A percentile compares a stretch with the other conserved stretches of the same genome.
Evolutionary conservation across 495 filamentous ascomycete genomes (phyloP).

Genomic region (Monascus purpureus): DNA sequence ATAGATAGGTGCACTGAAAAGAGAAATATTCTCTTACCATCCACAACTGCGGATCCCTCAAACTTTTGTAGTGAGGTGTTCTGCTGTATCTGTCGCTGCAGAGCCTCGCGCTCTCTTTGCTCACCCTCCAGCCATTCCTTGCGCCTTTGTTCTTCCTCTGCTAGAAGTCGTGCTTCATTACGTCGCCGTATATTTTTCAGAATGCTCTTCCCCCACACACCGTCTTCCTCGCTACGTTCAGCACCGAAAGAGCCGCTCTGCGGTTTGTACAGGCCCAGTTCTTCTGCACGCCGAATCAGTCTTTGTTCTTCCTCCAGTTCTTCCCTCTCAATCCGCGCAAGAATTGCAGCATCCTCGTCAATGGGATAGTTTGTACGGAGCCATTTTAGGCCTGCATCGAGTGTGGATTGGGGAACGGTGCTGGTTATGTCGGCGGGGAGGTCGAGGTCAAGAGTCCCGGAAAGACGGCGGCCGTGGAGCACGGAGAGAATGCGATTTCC

Average conservation of each 20-base stretch:
- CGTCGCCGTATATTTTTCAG: constrained; percentile 34
- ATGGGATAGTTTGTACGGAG: constrained; percentile 54
- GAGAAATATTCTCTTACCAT: constrained; percentile 13
- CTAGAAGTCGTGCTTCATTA: constrained; percentile 29
- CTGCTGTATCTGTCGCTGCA: constrained; percentile 23
- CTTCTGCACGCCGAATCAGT: constrained; percentile 27
- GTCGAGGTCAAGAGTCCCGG: constrained; percentile 54
- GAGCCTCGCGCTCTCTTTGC: constrained; percentile 23
- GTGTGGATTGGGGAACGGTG: constrained; percentile 15
- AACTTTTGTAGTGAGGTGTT: constrained; percentile 40
- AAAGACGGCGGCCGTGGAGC: constrained; percentile 59
- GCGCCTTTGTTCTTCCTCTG: constrained; percentile 34
- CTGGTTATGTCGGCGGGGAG: constrained; percentile 31
- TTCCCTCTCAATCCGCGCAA: constrained; percentile 48
- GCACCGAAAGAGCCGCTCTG: constrained; percentile 31
- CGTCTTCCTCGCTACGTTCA: constrained; percentile 25
- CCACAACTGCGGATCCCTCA: constrained; percentile 21
- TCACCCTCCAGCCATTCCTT: constrained; percentile 31
- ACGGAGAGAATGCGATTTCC: constrained; percentile 56
- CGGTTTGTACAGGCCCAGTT: constrained; percentile 36
- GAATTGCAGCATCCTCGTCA: constrained; percentile 57
- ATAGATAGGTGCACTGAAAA: constrained; percentile 5
- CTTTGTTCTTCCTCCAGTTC: constrained; percentile 27
- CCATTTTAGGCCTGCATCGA: constrained; percentile 46
- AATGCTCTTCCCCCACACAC: constrained; percentile 28